Percentiles rank a stretch among this genome's conserved stretches.
Evolutionary conservation across 495 filamentous ascomycete species (phyloP).

Genomic region (Lophiotrema nucula): DNA sequence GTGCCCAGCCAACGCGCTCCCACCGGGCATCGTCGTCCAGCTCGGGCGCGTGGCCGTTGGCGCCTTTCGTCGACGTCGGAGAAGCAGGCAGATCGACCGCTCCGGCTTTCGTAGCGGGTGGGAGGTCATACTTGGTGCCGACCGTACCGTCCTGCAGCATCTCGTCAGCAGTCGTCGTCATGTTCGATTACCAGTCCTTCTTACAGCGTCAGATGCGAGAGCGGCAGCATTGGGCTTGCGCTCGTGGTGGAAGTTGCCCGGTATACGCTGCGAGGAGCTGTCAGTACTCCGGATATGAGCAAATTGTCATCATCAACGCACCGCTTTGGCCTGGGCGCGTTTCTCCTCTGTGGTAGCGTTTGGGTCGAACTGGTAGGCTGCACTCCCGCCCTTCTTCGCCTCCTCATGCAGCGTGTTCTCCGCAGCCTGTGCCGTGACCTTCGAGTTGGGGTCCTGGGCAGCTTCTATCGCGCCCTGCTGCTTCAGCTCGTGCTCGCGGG

Average conservation of each 20-base stretch:
- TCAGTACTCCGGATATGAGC: constrained; percentile 6
- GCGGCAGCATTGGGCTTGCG: constrained; percentile 65
- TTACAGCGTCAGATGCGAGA: constrained; percentile 69
- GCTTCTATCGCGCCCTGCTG: constrained; percentile 74
- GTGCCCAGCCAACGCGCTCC: constrained; percentile 81
- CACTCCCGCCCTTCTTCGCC: constrained; percentile 69
- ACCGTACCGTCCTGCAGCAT: constrained; percentile 60
- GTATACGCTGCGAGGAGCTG: constrained; percentile 48
- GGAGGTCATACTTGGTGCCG: constrained; percentile 74
- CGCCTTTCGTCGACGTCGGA: constrained; percentile 41
- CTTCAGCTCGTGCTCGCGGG: constrained; percentile 61
- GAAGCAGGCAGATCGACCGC: constrained; percentile 47
- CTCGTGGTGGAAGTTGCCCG: constrained; percentile 62
- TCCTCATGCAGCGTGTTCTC: constrained; percentile 71
- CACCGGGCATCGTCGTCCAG: constrained; percentile 59
- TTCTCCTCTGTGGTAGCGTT: constrained; percentile 83
- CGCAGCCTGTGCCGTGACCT: constrained; percentile 65
- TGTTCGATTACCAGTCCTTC: constrained; percentile 18
- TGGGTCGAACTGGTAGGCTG: constrained; percentile 84
- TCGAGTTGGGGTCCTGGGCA: constrained; percentile 64
- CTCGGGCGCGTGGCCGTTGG: constrained; percentile 53
- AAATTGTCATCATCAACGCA: constrained; percentile 47
- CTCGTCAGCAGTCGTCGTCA: constrained; percentile 12
- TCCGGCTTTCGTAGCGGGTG: constrained; percentile 67
- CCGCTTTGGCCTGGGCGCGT: constrained; percentile 70